phyloP scores from a whole-genome alignment of 768 basidiomycete genomes.

The Trametes coccinea region DNA sequence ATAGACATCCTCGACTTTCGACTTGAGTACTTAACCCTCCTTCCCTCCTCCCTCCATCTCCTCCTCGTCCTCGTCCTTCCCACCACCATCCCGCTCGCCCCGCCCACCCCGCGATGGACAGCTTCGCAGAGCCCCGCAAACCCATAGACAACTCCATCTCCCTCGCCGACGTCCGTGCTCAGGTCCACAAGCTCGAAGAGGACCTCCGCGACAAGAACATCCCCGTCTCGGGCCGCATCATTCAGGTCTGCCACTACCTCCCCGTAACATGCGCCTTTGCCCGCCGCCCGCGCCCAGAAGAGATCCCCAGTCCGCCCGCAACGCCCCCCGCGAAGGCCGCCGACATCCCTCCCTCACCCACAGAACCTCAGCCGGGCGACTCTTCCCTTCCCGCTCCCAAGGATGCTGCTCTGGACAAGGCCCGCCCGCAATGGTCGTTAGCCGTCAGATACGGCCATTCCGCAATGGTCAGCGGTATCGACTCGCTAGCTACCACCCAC shows the following conservation, averaged over 20 bases:
- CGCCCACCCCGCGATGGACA: slow-evolving; percentile 51
- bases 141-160: slow-evolving; percentile 49
- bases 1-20: background rate
- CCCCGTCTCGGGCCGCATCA: slow-evolving; percentile 80
- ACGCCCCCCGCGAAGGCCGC: slow-evolving; percentile 66
- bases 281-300: slow-evolving; percentile 36
- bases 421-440: slow-evolving; percentile 64
- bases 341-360: slow-evolving; percentile 42
- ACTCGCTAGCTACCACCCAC: slow-evolving; percentile 77
- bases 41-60: background rate
- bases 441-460: slow-evolving; percentile 84
- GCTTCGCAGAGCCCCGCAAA: slow-evolving; percentile 60
- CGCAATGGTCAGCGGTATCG: slow-evolving; percentile 93
- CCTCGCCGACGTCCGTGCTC: slow-evolving; percentile 70
- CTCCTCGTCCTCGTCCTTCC: background rate
- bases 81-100: background rate
- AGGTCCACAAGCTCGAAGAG: slow-evolving; percentile 71
- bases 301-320: slow-evolving; percentile 71
- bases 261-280: slow-evolving; percentile 72
- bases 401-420: slow-evolving; percentile 22
- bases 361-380: slow-evolving; percentile 6
- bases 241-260: slow-evolving; percentile 91
- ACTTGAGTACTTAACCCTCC: slow-evolving; percentile 3
- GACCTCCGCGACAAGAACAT: slow-evolving; percentile 70
- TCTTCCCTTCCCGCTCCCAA: slow-evolving; percentile 20